These are phyloP conservation scores for Alternaria tenuissima DNA, from an alignment of 2,329 filamentous ascomycete species.

Conservation along the genomic window DNA sequence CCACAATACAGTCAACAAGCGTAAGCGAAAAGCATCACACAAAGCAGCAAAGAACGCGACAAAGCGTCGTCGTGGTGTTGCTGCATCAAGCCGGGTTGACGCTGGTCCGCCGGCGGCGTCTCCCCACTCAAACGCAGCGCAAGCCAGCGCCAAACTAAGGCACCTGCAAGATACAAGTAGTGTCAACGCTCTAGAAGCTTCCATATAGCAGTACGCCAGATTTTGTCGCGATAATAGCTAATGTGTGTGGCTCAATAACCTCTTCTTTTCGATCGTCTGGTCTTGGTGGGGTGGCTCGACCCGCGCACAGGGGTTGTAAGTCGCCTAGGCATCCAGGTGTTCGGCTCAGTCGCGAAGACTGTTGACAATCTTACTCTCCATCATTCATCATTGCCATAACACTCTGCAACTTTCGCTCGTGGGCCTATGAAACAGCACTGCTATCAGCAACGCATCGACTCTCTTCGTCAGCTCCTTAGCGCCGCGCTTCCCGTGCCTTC, in stretches of 20 bases:
- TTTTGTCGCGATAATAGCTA: background rate
- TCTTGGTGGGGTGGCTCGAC: background rate
- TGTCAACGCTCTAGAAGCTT: background rate
- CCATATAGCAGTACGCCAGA: background rate
- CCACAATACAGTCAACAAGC: background rate
- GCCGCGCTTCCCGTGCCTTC: background rate
- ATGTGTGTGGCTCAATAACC: background rate
- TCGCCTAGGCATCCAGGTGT: too few species aligned
- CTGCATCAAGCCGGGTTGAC: background rate
- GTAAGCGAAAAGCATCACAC: slow-evolving; percentile 3
- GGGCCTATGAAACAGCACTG: too few species aligned
- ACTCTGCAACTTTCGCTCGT: too few species aligned
- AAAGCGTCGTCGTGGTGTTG: slow-evolving; percentile 7
- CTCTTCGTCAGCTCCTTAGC: too few species aligned
- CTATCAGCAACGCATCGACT: too few species aligned
- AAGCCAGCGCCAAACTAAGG: too few species aligned
- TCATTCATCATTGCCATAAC: too few species aligned
- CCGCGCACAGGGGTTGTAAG: too few species aligned
- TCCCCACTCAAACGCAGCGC: too few species aligned
- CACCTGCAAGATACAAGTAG: background rate
- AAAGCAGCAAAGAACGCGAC: background rate
- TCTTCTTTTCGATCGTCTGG: background rate
- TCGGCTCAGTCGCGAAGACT: too few species aligned
- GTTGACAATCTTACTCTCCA: too few species aligned
- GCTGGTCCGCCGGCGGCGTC: too few species aligned